phyloP scores from a whole-genome alignment of 2,329 filamentous ascomycete genomes.

The Volutella citrinella region DNA sequence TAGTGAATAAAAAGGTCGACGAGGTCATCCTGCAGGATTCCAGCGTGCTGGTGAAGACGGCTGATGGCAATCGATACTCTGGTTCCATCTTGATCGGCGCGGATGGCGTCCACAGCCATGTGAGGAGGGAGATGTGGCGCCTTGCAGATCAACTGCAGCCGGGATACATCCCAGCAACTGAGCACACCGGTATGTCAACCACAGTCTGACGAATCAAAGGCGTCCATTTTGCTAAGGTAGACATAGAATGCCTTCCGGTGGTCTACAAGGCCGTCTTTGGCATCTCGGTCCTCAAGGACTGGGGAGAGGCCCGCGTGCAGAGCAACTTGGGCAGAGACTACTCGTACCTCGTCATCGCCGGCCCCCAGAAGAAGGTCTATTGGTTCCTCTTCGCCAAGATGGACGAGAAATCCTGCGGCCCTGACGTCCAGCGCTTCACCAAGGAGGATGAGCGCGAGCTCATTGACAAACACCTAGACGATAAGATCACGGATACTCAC shows the following conservation, averaged over 20 bases:
- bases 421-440: constrained; percentile 2
- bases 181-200: no score
- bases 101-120: constrained; percentile 37
- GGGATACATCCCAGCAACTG: no score
- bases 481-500: constrained; percentile 1
- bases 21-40: constrained; percentile 7
- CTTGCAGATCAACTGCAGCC: no score
- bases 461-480: not conserved
- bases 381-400: constrained; percentile 8
- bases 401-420: constrained; percentile 1
- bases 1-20: constrained; percentile 14
- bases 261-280: constrained; percentile 36
- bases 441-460: constrained; percentile 2
- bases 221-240: constrained; percentile 24
- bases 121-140: constrained; percentile 27
- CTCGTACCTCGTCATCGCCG: constrained; percentile 27
- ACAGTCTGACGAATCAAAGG: constrained; percentile 17
- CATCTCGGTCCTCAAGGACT: constrained; percentile 31
- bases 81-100: constrained; percentile 35
- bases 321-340: not conserved
- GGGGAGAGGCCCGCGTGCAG: constrained; percentile 13
- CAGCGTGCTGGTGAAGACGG: constrained; percentile 26
- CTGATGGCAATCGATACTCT: constrained; percentile 25
- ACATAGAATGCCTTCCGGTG: constrained; percentile 16
- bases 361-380: constrained; percentile 28